Evolutionary conservation across 2,329 filamentous ascomycete genomes (phyloP), one percentile per base, ranked within the genome.

Genomic region (Plenodomus biglobosus): DNA sequence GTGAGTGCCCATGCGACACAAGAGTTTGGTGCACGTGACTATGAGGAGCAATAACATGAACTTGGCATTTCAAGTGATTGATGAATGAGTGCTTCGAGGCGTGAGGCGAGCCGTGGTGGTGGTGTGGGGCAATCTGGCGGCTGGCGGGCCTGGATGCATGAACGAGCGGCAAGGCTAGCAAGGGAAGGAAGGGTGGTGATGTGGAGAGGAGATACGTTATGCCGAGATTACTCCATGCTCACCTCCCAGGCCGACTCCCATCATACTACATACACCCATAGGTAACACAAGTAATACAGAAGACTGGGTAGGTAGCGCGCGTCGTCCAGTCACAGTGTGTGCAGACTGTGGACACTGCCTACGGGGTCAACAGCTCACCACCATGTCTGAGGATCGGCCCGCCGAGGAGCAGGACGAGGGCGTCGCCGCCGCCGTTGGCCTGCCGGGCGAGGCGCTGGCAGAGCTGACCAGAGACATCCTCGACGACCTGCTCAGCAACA

Each of bases 401-500:
- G 62, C 61, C 50, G 63, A 57, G 57, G 61, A 60, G 41, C 58
- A 61, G 45, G 59, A 44, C 48, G 65, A 64, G 39, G 62, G 58
- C 44, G 59, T 53, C 45, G 56, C 58, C 40, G 47, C 55, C 42
- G 59, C 61, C 48, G 60, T 65, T 40, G 59, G 42, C 44, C 52
- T 70, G 48, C 48, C 63, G 21, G 51, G 59, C 38, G 63, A 65
- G 44, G 58, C 55, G 50, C 60, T 72, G 52, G 59, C 59, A 37
- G 59, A 64, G 38, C 53, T 71, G 70, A 70, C 68, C 8, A 59
- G 50, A 34, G 59, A 67, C 22, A 81, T 92, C 51, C 79, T 92
- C 64, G 86, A 91, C 64, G 87, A 92, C 65, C 74, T 86, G 46
- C 76, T 92, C 53, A 85, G 87, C 75, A 91, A 89, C 70, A 81